phyloP scores from a whole-genome alignment of 2,329 filamentous ascomycete species.

The Aspergillus transmontanensis region DNA sequence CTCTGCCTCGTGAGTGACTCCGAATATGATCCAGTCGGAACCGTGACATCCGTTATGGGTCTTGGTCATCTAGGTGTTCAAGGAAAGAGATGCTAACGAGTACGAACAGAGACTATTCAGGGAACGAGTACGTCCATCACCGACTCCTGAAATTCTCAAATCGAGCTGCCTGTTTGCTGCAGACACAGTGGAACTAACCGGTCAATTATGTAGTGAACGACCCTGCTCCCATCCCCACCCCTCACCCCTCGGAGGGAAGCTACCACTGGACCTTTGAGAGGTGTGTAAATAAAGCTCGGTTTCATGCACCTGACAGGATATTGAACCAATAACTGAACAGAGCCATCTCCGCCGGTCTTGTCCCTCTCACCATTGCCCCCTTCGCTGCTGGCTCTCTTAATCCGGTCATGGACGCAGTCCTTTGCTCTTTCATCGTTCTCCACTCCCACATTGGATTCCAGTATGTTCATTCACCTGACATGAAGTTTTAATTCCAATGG shows the following conservation, averaged over 20 bases:
- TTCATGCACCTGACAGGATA: not conserved
- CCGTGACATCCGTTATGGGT: not conserved
- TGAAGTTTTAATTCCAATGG: not conserved
- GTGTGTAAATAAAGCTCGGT: conserved; percentile 39
- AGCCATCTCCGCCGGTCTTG: conserved; percentile 73
- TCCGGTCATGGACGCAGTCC: conserved; percentile 81
- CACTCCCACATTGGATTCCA: conserved; percentile 97
- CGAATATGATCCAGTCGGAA: not conserved
- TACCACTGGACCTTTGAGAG: conserved; percentile 99
- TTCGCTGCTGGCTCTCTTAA: conserved; percentile 92
- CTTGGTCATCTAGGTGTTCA: conserved; percentile 1
- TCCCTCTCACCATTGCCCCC: conserved; percentile 85
- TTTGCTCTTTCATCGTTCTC: conserved; percentile 80
- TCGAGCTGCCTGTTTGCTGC: not conserved
- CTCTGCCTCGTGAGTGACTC: conserved; percentile 73
- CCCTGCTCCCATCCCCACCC: conserved; percentile 70
- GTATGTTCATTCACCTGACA: conserved; percentile 46
- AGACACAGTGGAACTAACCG: conserved; percentile 16
- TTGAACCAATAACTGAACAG: conserved; percentile 45
- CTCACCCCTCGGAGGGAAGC: conserved; percentile 80
- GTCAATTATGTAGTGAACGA: conserved; percentile 70
- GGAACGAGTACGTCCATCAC: conserved; percentile 66
- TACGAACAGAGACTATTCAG: conserved; percentile 66
- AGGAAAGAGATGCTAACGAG: conserved; percentile 46
- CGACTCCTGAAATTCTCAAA: not conserved